Percentiles rank a stretch among this genome's conserved stretches.
phyloP scores from a whole-genome alignment of 2,329 filamentous ascomycete species.

The Ophiostoma australiae region DNA sequence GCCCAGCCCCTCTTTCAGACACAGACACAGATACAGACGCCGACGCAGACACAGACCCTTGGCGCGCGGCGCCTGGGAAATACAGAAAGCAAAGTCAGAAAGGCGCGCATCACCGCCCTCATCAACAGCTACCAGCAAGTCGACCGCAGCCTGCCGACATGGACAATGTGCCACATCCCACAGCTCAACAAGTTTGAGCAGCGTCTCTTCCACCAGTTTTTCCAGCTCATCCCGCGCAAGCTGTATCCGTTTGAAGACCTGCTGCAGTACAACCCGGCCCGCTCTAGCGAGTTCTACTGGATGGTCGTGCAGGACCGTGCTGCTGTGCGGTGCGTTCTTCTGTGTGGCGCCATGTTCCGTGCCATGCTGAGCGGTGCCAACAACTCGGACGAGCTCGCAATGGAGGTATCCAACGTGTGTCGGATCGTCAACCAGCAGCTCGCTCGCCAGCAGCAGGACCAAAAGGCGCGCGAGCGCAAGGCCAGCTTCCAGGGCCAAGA shows the following conservation, averaged over 20 bases:
- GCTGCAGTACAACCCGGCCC: slow-evolving; percentile 33
- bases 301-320: slow-evolving; percentile 31
- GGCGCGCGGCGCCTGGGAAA: not conserved
- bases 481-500: not conserved
- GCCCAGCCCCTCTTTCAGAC: not conserved
- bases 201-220: slow-evolving; percentile 32
- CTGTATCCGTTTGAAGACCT: slow-evolving; percentile 36
- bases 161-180: slow-evolving; percentile 25
- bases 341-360: slow-evolving; percentile 33
- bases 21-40: not conserved
- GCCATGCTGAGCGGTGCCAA: slow-evolving; percentile 28
- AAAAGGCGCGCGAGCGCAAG: not conserved
- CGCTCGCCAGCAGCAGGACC: slow-evolving; percentile 13
- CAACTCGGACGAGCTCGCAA: slow-evolving; percentile 26
- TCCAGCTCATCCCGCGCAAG: slow-evolving; percentile 31
- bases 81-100: slow-evolving; percentile 17
- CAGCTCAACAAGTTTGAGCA: slow-evolving; percentile 30
- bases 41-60: not conserved
- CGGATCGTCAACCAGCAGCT: slow-evolving; percentile 28
- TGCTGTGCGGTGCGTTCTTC: slow-evolving; percentile 32
- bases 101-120: slow-evolving; percentile 17
- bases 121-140: slow-evolving; percentile 21
- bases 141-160: slow-evolving; percentile 25
- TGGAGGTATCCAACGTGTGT: slow-evolving; percentile 27
- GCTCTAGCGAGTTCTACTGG: slow-evolving; percentile 30